A percentile compares a stretch with the other conserved stretches of the same genome.
These are phyloP conservation scores for Cucurbita argyrosperma DNA, from an alignment of 306 rosid genomes.

Conservation along the genomic window DNA sequence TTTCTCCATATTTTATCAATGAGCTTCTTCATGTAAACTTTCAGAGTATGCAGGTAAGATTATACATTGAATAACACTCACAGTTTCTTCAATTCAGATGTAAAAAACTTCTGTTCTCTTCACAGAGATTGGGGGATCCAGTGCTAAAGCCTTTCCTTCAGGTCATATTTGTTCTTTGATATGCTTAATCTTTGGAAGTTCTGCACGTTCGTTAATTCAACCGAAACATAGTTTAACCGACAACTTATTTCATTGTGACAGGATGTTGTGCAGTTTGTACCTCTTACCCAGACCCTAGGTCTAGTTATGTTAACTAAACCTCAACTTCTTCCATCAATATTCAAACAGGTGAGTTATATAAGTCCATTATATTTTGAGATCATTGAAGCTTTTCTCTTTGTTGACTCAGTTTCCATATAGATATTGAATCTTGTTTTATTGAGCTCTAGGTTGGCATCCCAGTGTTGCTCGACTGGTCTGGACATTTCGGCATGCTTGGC, in stretches of 20 bases:
- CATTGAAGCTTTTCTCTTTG: background rate
- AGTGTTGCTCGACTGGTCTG: conserved; percentile 76
- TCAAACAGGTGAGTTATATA: conserved; percentile 51
- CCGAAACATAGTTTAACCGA: background rate
- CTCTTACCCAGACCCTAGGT: conserved; percentile 85
- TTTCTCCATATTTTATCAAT: conserved; percentile 68
- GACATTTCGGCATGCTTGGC: conserved; percentile 72
- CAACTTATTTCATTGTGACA: conserved; percentile 13
- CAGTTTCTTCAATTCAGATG: background rate
- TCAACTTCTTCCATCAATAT: conserved; percentile 78
- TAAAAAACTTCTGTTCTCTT: background rate
- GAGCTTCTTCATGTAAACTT: conserved; percentile 78
- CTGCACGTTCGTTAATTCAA: background rate
- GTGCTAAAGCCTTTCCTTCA: conserved; percentile 87
- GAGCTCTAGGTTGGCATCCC: conserved; percentile 64
- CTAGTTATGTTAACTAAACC: conserved; percentile 78
- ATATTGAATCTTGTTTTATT: background rate
- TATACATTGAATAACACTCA: background rate
- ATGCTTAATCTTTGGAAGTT: background rate
- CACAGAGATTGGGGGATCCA: conserved; percentile 86
- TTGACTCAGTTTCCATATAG: background rate
- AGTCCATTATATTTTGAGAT: background rate
- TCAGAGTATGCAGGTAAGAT: conserved; percentile 58
- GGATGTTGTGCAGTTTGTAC: conserved; percentile 92
- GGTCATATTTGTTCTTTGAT: conserved; percentile 22